Conservation (phyloP, 2,329 filamentous ascomycete species). For the Westerdykella aurantiaca region DNA sequence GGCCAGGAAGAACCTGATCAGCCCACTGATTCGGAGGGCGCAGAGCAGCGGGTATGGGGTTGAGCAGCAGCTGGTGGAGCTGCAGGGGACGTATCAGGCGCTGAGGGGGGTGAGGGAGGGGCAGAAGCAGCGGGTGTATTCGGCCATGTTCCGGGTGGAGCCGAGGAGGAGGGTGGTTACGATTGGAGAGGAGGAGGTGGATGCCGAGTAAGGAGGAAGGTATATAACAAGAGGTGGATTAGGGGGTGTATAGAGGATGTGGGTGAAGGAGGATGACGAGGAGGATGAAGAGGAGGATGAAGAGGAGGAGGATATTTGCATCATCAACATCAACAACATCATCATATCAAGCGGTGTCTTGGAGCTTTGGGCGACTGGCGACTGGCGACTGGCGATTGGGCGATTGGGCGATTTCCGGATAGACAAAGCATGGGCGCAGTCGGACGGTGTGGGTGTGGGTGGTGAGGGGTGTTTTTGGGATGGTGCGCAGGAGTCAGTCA, state of each 20-base stretch:
- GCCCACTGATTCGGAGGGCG: conserved; percentile 69
- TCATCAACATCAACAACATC: background rate
- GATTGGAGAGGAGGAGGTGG: conserved; percentile 10
- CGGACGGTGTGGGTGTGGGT: no score
- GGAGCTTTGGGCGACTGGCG: no score
- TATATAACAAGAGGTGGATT: background rate
- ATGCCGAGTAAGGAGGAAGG: conserved; percentile 3
- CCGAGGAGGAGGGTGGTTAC: conserved; percentile 23
- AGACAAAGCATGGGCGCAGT: background rate
- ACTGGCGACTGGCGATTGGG: background rate
- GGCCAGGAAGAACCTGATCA: conserved; percentile 76
- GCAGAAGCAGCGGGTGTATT: conserved; percentile 79
- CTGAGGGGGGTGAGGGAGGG: conserved; percentile 67
- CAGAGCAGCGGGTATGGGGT: conserved; percentile 65
- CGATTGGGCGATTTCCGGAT: background rate
- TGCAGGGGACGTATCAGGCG: conserved; percentile 74
- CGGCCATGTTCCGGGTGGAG: conserved; percentile 56
- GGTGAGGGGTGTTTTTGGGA: no score
- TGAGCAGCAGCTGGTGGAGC: conserved; percentile 77
- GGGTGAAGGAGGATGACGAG: no score
- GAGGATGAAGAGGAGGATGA: no score
- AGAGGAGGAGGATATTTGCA: background rate
- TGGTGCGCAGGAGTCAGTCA: no score
- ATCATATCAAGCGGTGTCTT: background rate
- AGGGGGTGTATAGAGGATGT: no score